Evolutionary conservation across 2,329 filamentous ascomycete species (phyloP).

Genomic region (Pseudogymnoascus sp.): DNA sequence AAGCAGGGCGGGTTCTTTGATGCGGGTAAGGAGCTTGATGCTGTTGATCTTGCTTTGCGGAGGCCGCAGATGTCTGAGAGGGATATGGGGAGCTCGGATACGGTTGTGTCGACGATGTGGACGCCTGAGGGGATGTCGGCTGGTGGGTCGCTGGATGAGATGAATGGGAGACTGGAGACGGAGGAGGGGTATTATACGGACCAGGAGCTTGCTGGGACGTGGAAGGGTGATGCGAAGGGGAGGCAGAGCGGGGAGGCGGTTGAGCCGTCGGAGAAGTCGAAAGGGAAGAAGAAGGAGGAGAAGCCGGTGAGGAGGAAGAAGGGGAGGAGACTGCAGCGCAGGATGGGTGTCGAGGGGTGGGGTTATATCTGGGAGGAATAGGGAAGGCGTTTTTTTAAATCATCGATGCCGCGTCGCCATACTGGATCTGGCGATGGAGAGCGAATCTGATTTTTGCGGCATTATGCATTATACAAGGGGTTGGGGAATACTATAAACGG

Average conservation of each 20-base stretch:
- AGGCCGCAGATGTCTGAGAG: neutral
- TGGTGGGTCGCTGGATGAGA: neutral
- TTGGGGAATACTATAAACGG: neutral
- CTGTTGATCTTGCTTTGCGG: neutral
- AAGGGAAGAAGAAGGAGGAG: neutral
- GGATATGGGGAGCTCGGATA: neutral
- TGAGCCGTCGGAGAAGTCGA: neutral
- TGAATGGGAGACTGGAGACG: neutral
- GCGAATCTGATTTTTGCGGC: neutral
- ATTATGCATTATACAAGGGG: slow-evolving; percentile 5
- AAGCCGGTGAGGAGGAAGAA: neutral
- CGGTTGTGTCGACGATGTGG: neutral
- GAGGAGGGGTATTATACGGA: neutral
- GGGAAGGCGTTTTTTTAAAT: neutral
- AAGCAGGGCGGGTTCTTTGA: neutral
- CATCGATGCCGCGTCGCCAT: neutral
- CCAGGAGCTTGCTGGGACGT: slow-evolving; percentile 2
- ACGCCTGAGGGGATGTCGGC: neutral
- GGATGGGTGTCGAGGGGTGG: neutral
- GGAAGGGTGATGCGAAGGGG: neutral
- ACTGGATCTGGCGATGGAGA: neutral
- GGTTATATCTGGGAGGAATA: slow-evolving; percentile 6
- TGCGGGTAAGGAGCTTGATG: neutral
- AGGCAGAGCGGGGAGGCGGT: neutral
- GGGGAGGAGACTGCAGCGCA: neutral